Evolutionary conservation across 352 stramenopile genomes (phyloP).

Genomic region (Phytophthora meadii): DNA sequence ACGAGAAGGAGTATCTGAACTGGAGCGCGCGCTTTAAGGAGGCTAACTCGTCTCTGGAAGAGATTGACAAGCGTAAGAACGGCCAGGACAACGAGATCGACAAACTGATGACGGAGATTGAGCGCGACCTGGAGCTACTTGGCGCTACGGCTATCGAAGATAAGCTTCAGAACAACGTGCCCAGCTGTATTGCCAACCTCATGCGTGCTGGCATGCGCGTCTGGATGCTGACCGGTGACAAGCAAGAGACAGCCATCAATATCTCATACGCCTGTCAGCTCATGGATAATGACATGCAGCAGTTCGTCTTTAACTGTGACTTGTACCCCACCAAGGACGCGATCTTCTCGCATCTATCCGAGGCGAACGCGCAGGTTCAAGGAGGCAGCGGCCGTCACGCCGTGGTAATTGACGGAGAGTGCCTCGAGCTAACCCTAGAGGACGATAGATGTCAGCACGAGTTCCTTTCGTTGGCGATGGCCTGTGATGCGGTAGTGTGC

Average conservation of each 20-base stretch:
- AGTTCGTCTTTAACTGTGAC: conserved; percentile 72
- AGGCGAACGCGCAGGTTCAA: conserved; percentile 42
- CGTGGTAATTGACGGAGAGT: conserved; percentile 77
- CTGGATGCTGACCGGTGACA: conserved; percentile 95
- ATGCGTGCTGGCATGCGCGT: conserved; percentile 90
- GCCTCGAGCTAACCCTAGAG: conserved; percentile 63
- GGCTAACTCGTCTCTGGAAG: conserved; percentile 72
- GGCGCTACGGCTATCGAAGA: conserved; percentile 95
- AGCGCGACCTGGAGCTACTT: conserved; percentile 82
- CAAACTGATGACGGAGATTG: conserved; percentile 76
- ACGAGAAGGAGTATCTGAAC: conserved; percentile 59
- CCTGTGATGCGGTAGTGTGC: conserved; percentile 79
- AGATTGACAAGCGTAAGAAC: conserved; percentile 85
- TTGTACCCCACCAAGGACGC: conserved; percentile 62
- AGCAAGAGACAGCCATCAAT: conserved; percentile 95
- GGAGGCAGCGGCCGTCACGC: conserved; percentile 46
- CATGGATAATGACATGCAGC: conserved; percentile 89
- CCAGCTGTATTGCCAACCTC: conserved; percentile 86
- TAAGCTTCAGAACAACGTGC: conserved; percentile 92
- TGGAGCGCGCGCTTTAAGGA: conserved; percentile 75
- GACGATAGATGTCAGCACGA: conserved; percentile 59
- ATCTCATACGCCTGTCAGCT: conserved; percentile 92
- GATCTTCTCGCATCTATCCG: conserved; percentile 41
- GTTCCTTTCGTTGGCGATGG: conserved; percentile 77
- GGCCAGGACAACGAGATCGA: conserved; percentile 75